These are phyloP conservation scores for Coccomyxa subellipsoidea DNA, from an alignment of 163 green algal species.

Conservation along the genomic window DNA sequence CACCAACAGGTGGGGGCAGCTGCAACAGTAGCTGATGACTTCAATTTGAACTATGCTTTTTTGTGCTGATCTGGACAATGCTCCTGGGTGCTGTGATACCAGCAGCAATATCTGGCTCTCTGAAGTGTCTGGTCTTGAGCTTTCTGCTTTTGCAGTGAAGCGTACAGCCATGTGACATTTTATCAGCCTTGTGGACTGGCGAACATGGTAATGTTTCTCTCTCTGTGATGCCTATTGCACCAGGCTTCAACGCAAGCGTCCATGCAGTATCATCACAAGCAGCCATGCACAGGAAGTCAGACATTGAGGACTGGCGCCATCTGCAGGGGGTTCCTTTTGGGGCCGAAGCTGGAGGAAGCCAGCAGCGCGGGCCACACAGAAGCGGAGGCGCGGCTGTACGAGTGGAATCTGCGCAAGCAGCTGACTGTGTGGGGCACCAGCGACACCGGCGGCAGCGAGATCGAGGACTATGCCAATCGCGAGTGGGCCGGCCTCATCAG, in stretches of 20 bases:
- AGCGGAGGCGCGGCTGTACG: slow-evolving; percentile 26
- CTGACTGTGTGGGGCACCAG: slow-evolving; percentile 32
- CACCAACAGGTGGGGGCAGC: slow-evolving; percentile 22
- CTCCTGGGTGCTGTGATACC: background rate
- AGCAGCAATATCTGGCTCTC: background rate
- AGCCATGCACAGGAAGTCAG: too few species aligned
- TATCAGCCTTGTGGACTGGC: too few species aligned
- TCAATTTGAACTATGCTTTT: background rate
- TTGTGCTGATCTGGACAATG: background rate
- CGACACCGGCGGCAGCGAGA: slow-evolving; percentile 28
- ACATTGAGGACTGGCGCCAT: too few species aligned
- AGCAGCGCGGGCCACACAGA: slow-evolving; percentile 10
- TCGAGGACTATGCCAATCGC: slow-evolving; percentile 49
- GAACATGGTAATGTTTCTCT: too few species aligned
- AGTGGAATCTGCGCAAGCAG: slow-evolving; percentile 41
- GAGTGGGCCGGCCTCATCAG: slow-evolving; percentile 45
- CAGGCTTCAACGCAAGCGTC: too few species aligned
- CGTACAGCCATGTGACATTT: background rate
- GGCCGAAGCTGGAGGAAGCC: slow-evolving; percentile 27
- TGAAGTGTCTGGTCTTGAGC: background rate
- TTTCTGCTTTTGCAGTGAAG: background rate
- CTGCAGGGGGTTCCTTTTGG: slow-evolving; percentile 41
- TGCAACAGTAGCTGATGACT: background rate
- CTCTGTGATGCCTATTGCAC: too few species aligned
- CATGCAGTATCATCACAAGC: too few species aligned